Evolutionary conservation across 2,329 filamentous ascomycete species (phyloP).

Genomic region (Camptophora hylomeconis): DNA sequence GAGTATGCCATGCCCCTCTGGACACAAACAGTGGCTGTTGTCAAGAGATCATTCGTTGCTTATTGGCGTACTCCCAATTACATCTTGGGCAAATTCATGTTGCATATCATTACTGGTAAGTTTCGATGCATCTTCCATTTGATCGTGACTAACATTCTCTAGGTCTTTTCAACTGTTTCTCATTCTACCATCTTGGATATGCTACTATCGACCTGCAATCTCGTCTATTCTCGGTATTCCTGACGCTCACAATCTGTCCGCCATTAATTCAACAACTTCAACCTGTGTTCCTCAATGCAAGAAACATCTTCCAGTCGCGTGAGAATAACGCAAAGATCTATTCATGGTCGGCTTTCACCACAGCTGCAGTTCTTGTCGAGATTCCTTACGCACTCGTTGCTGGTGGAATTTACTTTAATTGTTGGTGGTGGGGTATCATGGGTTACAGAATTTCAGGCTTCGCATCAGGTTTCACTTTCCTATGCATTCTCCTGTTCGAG

Average conservation of each 20-base stretch:
- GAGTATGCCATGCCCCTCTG: conserved; percentile 51
- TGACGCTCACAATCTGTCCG: conserved; percentile 62
- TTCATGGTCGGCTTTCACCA: conserved; percentile 58
- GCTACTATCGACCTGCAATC: conserved; percentile 53
- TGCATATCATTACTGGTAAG: conserved; percentile 49
- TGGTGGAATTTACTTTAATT: conserved; percentile 51
- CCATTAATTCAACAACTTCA: conserved; percentile 67
- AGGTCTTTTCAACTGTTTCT: conserved; percentile 61
- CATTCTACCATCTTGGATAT: conserved; percentile 50
- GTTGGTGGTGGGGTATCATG: conserved; percentile 50
- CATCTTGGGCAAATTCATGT: conserved; percentile 44
- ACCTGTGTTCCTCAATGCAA: conserved; percentile 53
- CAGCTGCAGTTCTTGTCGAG: conserved; percentile 53
- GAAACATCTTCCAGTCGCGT: conserved; percentile 55
- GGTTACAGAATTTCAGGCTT: conserved; percentile 44
- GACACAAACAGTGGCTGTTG: conserved; percentile 41
- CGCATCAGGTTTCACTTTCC: conserved; percentile 49
- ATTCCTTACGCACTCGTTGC: conserved; percentile 56
- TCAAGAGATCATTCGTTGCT: conserved; percentile 45
- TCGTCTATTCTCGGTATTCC: conserved; percentile 62
- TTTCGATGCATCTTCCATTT: too few relatives aligned
- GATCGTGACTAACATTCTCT: too few relatives aligned
- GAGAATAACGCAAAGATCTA: conserved; percentile 73
- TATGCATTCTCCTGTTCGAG: conserved; percentile 49
- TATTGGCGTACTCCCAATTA: conserved; percentile 58